phyloP scores from a whole-genome alignment of 225 moss, liverwort and hornwort species.

The Climacium dendroides region DNA sequence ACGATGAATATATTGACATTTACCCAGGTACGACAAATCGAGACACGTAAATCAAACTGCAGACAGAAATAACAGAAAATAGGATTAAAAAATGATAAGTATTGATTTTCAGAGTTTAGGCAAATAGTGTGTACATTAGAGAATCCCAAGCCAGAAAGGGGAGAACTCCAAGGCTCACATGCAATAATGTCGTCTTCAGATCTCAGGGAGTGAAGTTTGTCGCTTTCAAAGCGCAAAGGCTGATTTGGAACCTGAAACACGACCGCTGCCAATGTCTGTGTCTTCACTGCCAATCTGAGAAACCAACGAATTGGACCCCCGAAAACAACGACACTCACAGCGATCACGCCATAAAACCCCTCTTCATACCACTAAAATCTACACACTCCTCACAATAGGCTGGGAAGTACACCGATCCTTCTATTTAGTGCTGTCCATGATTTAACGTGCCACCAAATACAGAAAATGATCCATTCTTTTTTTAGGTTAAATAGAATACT shows the following conservation, averaged over 20 bases:
- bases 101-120: not conserved
- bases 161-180: slow-evolving; percentile 40
- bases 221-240: slow-evolving; percentile 58
- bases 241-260: slow-evolving; percentile 97
- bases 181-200: slow-evolving; percentile 84
- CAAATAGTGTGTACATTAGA: not conserved
- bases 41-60: not conserved
- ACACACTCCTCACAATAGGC: not conserved
- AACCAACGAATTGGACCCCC: not conserved
- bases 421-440: not conserved
- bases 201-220: slow-evolving; percentile 33
- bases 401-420: not conserved
- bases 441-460: not conserved
- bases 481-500: not conserved
- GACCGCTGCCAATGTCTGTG: slow-evolving; percentile 62
- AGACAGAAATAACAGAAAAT: not conserved
- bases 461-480: not conserved
- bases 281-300: slow-evolving; percentile 95
- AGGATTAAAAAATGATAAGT: not conserved
- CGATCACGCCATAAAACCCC: not conserved
- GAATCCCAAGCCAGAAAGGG: not conserved
- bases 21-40: not conserved
- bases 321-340: not conserved
- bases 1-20: not conserved
- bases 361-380: not conserved